A percentile compares a stretch with the other conserved stretches of the same genome.
Evolutionary conservation across 1,284 basidiomycete genomes (phyloP).

Genomic region (Ustilago trichophora): DNA sequence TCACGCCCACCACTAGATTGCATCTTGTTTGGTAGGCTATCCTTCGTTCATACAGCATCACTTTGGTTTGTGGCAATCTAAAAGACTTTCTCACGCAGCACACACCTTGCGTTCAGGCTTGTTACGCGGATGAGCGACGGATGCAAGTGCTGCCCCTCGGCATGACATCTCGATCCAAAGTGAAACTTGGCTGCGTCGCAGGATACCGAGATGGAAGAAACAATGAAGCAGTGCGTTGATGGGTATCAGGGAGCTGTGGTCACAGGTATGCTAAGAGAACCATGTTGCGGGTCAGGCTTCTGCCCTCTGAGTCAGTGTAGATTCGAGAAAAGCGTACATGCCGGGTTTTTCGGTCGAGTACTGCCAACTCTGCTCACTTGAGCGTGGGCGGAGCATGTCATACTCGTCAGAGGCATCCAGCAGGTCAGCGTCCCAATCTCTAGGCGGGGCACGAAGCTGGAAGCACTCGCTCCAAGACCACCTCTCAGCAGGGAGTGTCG

Average conservation of each 20-base stretch:
- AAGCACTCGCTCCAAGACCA: constrained; percentile 42
- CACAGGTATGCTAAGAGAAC: no score
- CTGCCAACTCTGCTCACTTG: no score
- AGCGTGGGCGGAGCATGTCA: neutral
- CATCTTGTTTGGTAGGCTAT: no score
- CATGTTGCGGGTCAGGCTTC: neutral
- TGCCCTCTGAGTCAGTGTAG: constrained; percentile 13
- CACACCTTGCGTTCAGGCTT: neutral
- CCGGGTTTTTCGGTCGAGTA: no score
- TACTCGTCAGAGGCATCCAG: constrained; percentile 3
- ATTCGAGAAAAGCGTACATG: constrained; percentile 20
- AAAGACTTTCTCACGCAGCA: neutral
- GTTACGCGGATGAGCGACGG: no score
- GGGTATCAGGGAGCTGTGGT: no score
- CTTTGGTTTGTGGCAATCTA: neutral
- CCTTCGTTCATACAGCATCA: no score
- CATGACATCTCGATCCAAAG: no score
- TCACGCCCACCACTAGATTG: constrained; percentile 50
- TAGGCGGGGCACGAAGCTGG: constrained; percentile 9
- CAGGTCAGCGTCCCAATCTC: constrained; percentile 26
- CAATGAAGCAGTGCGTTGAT: no score
- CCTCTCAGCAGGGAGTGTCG: constrained; percentile 11
- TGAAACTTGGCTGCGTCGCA: no score
- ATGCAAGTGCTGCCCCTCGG: no score
- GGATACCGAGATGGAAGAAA: no score